These are phyloP conservation scores for Celoporthe dispersa DNA, from an alignment of 2,329 filamentous ascomycete genomes.

Conservation along the genomic window DNA sequence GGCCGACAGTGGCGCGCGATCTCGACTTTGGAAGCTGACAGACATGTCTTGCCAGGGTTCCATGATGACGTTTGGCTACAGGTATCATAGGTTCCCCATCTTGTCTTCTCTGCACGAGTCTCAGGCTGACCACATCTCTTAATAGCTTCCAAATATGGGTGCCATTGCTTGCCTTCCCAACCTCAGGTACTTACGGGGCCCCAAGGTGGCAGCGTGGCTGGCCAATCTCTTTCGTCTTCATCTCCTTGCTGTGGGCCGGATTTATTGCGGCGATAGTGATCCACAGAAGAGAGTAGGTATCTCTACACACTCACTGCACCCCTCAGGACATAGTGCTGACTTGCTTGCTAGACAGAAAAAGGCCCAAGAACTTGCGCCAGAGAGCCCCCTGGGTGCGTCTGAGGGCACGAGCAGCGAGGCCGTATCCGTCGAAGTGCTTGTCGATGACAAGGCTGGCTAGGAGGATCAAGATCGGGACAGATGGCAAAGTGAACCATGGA, in stretches of 20 bases:
- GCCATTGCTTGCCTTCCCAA: conserved; percentile 47
- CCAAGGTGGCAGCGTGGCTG: conserved; percentile 54
- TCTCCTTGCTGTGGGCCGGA: conserved; percentile 47
- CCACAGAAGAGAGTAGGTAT: conserved; percentile 37
- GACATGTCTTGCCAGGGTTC: conserved; percentile 37
- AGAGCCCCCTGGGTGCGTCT: neutral
- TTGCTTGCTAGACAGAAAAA: conserved; percentile 14
- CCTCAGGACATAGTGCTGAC: neutral
- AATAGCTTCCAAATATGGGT: conserved; percentile 49
- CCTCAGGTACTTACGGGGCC: conserved; percentile 45
- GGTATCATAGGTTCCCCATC: neutral
- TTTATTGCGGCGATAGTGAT: conserved; percentile 45
- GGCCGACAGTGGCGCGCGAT: neutral
- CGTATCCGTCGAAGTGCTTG: conserved; percentile 14
- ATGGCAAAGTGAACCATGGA: too few relatives aligned
- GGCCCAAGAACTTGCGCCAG: neutral
- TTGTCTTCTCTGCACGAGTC: neutral
- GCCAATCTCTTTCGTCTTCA: conserved; percentile 51
- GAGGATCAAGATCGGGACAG: neutral
- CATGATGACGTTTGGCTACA: conserved; percentile 53
- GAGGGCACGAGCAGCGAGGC: conserved; percentile 15
- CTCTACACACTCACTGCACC: neutral
- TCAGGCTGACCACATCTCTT: conserved; percentile 1
- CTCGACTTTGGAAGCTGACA: conserved; percentile 3
- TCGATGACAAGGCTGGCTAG: conserved; percentile 17